These are phyloP conservation scores for Xylariales sp. DNA, from an alignment of 2,329 filamentous ascomycete genomes.

Conservation along the genomic window DNA sequence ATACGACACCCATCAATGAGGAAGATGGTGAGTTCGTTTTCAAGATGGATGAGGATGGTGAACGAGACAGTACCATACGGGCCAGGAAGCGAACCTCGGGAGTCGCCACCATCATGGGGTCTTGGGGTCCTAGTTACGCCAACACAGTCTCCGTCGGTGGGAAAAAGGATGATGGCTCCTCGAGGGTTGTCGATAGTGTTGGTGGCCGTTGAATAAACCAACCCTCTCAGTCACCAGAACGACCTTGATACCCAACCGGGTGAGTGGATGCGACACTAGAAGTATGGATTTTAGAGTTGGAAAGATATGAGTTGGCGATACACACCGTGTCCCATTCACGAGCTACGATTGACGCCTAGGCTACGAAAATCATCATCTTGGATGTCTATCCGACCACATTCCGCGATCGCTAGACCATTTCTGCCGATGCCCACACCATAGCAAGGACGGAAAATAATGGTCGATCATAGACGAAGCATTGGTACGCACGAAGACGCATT, in stretches of 20 bases:
- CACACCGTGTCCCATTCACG: constrained; percentile 16
- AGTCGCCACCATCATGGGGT: constrained; percentile 47
- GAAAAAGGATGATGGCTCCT: constrained; percentile 48
- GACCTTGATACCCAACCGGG: constrained; percentile 13
- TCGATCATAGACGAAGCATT: constrained; percentile 34
- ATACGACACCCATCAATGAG: constrained; percentile 73
- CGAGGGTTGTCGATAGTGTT: constrained; percentile 48
- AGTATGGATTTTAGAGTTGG: constrained; percentile 25
- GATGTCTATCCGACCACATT: constrained; percentile 26
- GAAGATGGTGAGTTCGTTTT: constrained; percentile 74
- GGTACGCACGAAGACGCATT: constrained; percentile 39
- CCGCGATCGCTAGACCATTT: constrained; percentile 27
- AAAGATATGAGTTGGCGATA: constrained; percentile 29
- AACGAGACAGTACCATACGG: constrained; percentile 58
- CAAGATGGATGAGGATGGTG: constrained; percentile 72
- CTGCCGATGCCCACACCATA: constrained; percentile 13
- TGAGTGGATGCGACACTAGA: constrained; percentile 18
- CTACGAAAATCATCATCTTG: constrained; percentile 31
- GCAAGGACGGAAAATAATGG: constrained; percentile 27
- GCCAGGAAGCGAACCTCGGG: constrained; percentile 63
- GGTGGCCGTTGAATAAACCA: constrained; percentile 44
- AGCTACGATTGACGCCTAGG: constrained; percentile 33
- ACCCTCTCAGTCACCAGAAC: constrained; percentile 15
- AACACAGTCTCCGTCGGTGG: constrained; percentile 45
- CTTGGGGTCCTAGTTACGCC: constrained; percentile 52